Conservation (phyloP, 1,284 basidiomycete species). For the Heterobasidion irregulare region DNA sequence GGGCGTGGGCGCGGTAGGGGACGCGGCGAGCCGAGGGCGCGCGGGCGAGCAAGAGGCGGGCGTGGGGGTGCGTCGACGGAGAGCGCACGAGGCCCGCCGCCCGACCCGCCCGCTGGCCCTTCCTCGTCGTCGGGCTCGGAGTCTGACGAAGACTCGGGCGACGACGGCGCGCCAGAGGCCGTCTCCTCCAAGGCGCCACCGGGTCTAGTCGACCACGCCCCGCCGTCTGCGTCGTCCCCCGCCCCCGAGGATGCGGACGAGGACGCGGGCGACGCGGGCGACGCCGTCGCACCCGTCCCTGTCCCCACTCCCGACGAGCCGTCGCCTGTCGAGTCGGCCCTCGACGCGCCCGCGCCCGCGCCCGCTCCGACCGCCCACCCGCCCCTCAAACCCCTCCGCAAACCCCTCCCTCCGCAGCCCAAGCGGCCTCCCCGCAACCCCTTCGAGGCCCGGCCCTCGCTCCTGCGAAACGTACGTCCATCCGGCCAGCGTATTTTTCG, state of each 20-base stretch:
- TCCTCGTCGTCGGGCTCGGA: background rate
- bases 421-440: constrained; percentile 51
- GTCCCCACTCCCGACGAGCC: background rate
- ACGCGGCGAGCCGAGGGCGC: constrained; percentile 20
- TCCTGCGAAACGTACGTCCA: constrained; percentile 65
- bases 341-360: background rate
- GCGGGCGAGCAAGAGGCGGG: constrained; percentile 26
- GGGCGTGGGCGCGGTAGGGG: constrained; percentile 25
- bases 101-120: background rate
- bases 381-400: constrained; percentile 13
- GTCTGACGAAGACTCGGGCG: constrained; percentile 22
- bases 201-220: background rate
- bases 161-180: constrained; percentile 48
- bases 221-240: background rate
- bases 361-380: background rate
- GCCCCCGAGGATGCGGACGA: background rate
- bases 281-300: background rate
- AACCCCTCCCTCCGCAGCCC: constrained; percentile 36
- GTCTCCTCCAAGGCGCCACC: constrained; percentile 46
- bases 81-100: background rate
- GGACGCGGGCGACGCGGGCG: background rate
- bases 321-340: background rate
- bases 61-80: constrained; percentile 16
- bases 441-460: constrained; percentile 57
- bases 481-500: background rate